These are phyloP conservation scores for Alternaria arbusti DNA, from an alignment of 2,329 filamentous ascomycete genomes.

Conservation along the genomic window DNA sequence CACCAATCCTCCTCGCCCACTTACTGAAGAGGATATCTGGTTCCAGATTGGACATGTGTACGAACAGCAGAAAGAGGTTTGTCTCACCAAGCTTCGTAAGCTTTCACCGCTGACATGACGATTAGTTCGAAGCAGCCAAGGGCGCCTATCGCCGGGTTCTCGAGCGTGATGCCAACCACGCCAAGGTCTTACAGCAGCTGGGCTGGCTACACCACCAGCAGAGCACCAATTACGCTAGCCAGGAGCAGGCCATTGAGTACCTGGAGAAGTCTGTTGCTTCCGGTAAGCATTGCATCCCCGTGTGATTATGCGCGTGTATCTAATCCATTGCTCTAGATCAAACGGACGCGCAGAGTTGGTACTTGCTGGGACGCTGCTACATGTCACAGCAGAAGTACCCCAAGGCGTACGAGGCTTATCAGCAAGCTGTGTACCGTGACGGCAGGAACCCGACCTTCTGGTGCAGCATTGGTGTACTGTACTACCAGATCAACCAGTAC, in stretches of 20 bases:
- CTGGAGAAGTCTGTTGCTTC: slow-evolving; percentile 94
- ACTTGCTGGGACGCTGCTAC: slow-evolving; percentile 94
- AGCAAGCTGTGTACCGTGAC: slow-evolving; percentile 97
- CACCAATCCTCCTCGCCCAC: slow-evolving; percentile 83
- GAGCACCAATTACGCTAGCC: slow-evolving; percentile 86
- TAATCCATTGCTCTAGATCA: slow-evolving; percentile 67
- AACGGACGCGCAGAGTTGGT: slow-evolving; percentile 97
- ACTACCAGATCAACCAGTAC: slow-evolving; percentile 99
- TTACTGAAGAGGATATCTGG: slow-evolving; percentile 99
- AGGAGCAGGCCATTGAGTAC: slow-evolving; percentile 96
- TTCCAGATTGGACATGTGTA: slow-evolving; percentile 99
- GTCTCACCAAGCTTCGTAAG: slow-evolving; percentile 45
- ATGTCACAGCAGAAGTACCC: slow-evolving; percentile 99
- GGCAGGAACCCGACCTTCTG: slow-evolving; percentile 98
- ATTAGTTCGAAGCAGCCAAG: slow-evolving; percentile 90
- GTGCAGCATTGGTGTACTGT: slow-evolving; percentile 98
- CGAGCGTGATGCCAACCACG: slow-evolving; percentile 92
- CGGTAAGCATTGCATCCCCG: slow-evolving; percentile 62
- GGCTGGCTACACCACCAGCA: slow-evolving; percentile 98
- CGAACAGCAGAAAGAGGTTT: slow-evolving; percentile 97
- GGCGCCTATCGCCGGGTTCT: slow-evolving; percentile 90
- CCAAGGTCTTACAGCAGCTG: slow-evolving; percentile 96
- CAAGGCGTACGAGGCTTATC: slow-evolving; percentile 97
- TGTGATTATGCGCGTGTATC: slow-evolving; percentile 16
- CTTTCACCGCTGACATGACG: slow-evolving; percentile 29